Evolutionary conservation across 495 filamentous ascomycete species (phyloP).

Genomic region (Rostrohypoxylon terebratum): DNA sequence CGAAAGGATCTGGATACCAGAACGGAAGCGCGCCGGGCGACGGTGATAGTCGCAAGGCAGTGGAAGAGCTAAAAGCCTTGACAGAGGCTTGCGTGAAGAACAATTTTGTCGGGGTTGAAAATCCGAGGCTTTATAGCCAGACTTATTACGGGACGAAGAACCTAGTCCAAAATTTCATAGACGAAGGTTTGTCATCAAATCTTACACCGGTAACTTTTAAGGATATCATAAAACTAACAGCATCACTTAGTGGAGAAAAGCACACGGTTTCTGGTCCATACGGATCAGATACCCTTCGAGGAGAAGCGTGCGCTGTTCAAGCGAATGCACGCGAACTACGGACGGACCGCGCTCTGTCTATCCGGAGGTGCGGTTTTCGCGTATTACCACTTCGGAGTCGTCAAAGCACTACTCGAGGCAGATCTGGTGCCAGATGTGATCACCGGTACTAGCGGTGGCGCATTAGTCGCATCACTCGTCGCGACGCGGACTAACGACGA

Average conservation of each 20-base stretch:
- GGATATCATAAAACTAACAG: constrained; percentile 23
- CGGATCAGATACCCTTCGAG: constrained; percentile 71
- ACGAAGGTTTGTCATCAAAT: constrained; percentile 70
- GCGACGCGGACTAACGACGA: constrained; percentile 93
- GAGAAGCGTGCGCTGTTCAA: constrained; percentile 89
- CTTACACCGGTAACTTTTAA: neutral
- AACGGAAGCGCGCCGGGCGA: constrained; percentile 26
- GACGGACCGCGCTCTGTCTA: constrained; percentile 90
- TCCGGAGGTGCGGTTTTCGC: constrained; percentile 96
- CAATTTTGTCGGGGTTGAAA: constrained; percentile 97
- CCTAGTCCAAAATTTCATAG: constrained; percentile 86
- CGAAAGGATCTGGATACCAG: constrained; percentile 27
- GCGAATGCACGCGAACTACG: constrained; percentile 88
- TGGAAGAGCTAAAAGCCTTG: constrained; percentile 79
- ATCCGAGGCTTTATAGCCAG: constrained; percentile 91
- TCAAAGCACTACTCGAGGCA: constrained; percentile 90
- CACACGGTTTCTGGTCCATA: constrained; percentile 73
- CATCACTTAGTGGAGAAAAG: constrained; percentile 64
- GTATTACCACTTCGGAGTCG: constrained; percentile 96
- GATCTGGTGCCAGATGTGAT: constrained; percentile 90
- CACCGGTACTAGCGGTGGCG: constrained; percentile 94
- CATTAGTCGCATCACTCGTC: constrained; percentile 87
- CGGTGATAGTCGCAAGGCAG: constrained; percentile 58
- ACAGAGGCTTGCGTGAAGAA: constrained; percentile 95
- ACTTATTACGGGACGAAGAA: constrained; percentile 97